phyloP scores from a whole-genome alignment of 2,329 filamentous ascomycete species.

The Fusarium caatingaense region DNA sequence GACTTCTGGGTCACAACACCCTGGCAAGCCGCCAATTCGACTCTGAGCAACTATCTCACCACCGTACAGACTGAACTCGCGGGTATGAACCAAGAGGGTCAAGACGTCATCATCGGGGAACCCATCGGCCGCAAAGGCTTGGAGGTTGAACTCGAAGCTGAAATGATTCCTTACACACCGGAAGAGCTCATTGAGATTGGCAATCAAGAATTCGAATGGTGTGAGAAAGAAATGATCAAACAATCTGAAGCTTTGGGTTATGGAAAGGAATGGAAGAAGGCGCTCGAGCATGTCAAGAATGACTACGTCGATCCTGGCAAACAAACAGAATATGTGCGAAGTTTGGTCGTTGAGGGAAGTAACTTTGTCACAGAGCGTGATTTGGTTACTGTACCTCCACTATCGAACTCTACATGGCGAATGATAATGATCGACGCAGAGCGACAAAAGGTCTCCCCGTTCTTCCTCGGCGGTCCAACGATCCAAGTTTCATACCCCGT shows the following conservation, averaged over 20 bases:
- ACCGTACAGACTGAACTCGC: constrained; percentile 21
- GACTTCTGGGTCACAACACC: constrained; percentile 37
- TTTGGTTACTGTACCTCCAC: constrained; percentile 18
- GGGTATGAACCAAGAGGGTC: constrained; percentile 14
- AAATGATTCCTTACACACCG: constrained; percentile 31
- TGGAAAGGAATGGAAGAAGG: constrained; percentile 31
- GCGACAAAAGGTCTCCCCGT: constrained; percentile 22
- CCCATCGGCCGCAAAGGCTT: constrained; percentile 26
- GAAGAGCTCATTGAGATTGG: constrained; percentile 34
- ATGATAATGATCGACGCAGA: constrained; percentile 35
- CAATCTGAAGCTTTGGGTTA: constrained; percentile 28
- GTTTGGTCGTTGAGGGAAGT: constrained; percentile 31
- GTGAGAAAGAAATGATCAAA: constrained; percentile 34
- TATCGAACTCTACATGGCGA: constrained; percentile 35
- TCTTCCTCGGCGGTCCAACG: constrained; percentile 25
- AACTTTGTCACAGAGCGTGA: constrained; percentile 32
- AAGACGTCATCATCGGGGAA: constrained; percentile 24
- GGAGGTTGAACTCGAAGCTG: constrained; percentile 30
- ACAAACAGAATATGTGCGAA: constrained; percentile 21
- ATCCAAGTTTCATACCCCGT: constrained; percentile 33
- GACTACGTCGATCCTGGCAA: constrained; percentile 35
- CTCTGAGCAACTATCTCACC: background rate
- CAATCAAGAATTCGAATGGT: constrained; percentile 32
- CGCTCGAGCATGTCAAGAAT: constrained; percentile 28
- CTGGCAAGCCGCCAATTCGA: constrained; percentile 17